Conservation (phyloP, 495 filamentous ascomycete genomes). For the Trichoderma reesei region DNA sequence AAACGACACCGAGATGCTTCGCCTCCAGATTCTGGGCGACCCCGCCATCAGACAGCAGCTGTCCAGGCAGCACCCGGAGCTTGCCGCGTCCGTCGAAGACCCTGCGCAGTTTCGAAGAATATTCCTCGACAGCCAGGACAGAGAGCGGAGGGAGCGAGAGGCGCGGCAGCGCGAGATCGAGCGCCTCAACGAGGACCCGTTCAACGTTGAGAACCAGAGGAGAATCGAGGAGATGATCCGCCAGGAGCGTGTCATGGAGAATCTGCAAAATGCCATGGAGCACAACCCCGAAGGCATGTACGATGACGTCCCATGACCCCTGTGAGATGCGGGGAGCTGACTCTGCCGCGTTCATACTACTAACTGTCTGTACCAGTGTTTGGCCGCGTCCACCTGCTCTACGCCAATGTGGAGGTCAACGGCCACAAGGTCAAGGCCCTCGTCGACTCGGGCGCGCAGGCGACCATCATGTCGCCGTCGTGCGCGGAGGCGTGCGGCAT, state of each 20-base stretch:
- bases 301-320: not conserved
- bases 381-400: conserved; percentile 87
- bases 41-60: conserved; percentile 61
- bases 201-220: conserved; percentile 81
- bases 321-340: conserved; percentile 5
- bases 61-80: conserved; percentile 56
- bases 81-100: conserved; percentile 71
- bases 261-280: conserved; percentile 90
- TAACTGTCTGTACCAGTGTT: conserved; percentile 55
- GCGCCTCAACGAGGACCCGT: conserved; percentile 77
- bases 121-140: conserved; percentile 51
- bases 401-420: conserved; percentile 94
- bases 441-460: conserved; percentile 94
- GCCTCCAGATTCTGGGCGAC: conserved; percentile 71
- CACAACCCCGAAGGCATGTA: conserved; percentile 84
- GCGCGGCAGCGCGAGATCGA: conserved; percentile 72
- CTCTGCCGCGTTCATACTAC: not conserved
- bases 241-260: conserved; percentile 85
- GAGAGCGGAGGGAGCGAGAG: conserved; percentile 57
- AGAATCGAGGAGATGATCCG: conserved; percentile 95
- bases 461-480: conserved; percentile 94
- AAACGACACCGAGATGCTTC: conserved; percentile 71
- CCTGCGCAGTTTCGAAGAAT: conserved; percentile 63
- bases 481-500: conserved; percentile 89
- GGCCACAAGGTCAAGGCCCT: conserved; percentile 86